A percentile compares a stretch with the other conserved stretches of the same genome.
Conservation (phyloP, 1,284 basidiomycete species). For the Hortiboletus rubellus region DNA sequence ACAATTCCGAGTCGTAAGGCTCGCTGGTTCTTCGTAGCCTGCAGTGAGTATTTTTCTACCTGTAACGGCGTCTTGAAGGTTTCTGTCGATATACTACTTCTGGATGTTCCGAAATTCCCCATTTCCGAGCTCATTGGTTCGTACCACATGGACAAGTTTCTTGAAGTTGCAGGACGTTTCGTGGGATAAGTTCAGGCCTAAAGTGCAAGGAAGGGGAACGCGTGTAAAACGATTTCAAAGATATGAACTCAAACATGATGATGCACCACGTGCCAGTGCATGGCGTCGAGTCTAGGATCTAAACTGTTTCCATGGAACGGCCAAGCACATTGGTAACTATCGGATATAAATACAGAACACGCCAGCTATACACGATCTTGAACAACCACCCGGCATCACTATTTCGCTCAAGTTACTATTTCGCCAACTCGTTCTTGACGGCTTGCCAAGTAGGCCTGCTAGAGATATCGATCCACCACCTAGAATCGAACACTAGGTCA, state of each 20-base stretch:
- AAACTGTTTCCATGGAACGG: too few species aligned
- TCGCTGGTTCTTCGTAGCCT: background rate
- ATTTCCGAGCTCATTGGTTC: background rate
- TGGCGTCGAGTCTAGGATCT: too few species aligned
- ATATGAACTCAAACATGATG: too few species aligned
- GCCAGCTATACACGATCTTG: too few species aligned
- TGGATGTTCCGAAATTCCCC: conserved; percentile 5
- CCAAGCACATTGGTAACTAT: too few species aligned
- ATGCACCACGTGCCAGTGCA: too few species aligned
- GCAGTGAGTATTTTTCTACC: background rate
- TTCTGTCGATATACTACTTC: background rate
- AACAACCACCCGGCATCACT: too few species aligned
- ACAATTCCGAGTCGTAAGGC: conserved; percentile 19
- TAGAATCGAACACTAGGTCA: conserved; percentile 16
- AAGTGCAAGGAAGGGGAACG: background rate
- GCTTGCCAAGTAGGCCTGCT: conserved; percentile 28
- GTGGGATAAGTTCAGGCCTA: background rate
- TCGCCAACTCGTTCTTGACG: conserved; percentile 20
- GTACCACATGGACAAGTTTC: conserved; percentile 3
- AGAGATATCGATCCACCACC: conserved; percentile 35
- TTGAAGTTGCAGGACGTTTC: background rate
- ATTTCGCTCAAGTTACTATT: background rate
- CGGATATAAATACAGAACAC: too few species aligned
- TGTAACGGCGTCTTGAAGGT: background rate
- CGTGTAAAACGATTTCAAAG: too few species aligned